phyloP scores from a whole-genome alignment of 495 filamentous ascomycete genomes.

The Aspergillus taichungensis region DNA sequence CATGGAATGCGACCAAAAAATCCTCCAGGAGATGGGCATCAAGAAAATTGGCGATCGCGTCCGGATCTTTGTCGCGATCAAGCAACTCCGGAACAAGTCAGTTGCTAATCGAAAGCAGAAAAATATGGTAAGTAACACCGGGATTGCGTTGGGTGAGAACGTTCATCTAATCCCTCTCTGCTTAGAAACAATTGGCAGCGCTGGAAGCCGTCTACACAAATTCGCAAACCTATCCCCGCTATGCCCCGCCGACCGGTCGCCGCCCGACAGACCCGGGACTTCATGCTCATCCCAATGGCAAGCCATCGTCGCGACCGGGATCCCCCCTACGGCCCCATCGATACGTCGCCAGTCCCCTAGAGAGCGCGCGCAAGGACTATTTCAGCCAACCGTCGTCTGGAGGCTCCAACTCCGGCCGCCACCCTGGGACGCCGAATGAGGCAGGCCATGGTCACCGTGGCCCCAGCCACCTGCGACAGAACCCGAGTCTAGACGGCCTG shows the following conservation, averaged over 20 bases:
- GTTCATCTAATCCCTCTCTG: slow-evolving; percentile 8
- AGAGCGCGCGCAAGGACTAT: slow-evolving; percentile 45
- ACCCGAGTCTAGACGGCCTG: slow-evolving; percentile 69
- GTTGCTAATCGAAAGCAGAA: slow-evolving; percentile 77
- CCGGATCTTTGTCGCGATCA: slow-evolving; percentile 86
- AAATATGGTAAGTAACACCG: slow-evolving; percentile 58
- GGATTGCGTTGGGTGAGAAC: neutral
- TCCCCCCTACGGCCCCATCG: slow-evolving; percentile 55
- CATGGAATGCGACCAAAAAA: slow-evolving; percentile 91
- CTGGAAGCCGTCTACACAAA: slow-evolving; percentile 45
- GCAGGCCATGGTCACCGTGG: slow-evolving; percentile 23
- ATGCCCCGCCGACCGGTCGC: slow-evolving; percentile 61
- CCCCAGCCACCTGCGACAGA: slow-evolving; percentile 40
- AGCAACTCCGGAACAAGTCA: slow-evolving; percentile 78
- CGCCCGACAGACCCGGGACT: slow-evolving; percentile 46
- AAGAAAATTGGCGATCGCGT: slow-evolving; percentile 97
- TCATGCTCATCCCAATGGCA: slow-evolving; percentile 27
- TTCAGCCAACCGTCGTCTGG: slow-evolving; percentile 42
- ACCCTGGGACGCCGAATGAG: slow-evolving; percentile 38
- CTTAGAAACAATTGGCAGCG: slow-evolving; percentile 37
- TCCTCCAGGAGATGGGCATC: slow-evolving; percentile 95
- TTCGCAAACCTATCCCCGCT: slow-evolving; percentile 44
- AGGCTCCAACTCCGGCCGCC: slow-evolving; percentile 37
- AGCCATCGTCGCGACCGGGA: slow-evolving; percentile 54
- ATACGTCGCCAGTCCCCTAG: slow-evolving; percentile 45